Conservation (phyloP, 768 basidiomycete species). For the Leucocoprinus sp. region DNA sequence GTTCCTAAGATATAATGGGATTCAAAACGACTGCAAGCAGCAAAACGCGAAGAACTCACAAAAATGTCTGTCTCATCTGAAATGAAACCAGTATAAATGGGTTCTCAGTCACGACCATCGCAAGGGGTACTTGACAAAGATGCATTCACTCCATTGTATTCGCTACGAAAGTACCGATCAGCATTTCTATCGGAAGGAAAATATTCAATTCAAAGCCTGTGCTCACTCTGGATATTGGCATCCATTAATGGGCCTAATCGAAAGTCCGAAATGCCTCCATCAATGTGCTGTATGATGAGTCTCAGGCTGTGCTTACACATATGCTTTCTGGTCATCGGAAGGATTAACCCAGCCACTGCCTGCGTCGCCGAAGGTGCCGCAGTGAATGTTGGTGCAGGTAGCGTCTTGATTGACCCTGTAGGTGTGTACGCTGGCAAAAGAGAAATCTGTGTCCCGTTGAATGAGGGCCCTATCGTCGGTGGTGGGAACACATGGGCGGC, state of each 20-base stretch:
- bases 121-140: conserved; percentile 41
- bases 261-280: not conserved
- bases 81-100: not conserved
- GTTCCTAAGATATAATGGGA: not conserved
- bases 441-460: conserved; percentile 43
- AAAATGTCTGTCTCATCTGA: too few species aligned
- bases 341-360: conserved; percentile 76
- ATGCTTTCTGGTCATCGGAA: conserved; percentile 51
- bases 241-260: conserved; percentile 40
- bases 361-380: conserved; percentile 39
- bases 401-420: conserved; percentile 55
- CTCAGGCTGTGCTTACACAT: conserved; percentile 30
- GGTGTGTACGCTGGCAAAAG: conserved; percentile 64
- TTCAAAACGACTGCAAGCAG: too few species aligned
- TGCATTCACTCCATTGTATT: conserved; percentile 51
- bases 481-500: conserved; percentile 58
- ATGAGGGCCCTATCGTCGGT: conserved; percentile 41
- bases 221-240: conserved; percentile 55
- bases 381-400: conserved; percentile 57
- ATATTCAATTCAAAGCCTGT: conserved; percentile 3
- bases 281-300: not conserved
- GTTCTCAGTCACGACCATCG: conserved; percentile 16
- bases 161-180: conserved; percentile 22
- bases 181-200: not conserved
- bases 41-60: not conserved